Base-by-base conservation (phyloP, 2,329 filamentous ascomycete genomes). In the Passalora sequoiae region DNA sequence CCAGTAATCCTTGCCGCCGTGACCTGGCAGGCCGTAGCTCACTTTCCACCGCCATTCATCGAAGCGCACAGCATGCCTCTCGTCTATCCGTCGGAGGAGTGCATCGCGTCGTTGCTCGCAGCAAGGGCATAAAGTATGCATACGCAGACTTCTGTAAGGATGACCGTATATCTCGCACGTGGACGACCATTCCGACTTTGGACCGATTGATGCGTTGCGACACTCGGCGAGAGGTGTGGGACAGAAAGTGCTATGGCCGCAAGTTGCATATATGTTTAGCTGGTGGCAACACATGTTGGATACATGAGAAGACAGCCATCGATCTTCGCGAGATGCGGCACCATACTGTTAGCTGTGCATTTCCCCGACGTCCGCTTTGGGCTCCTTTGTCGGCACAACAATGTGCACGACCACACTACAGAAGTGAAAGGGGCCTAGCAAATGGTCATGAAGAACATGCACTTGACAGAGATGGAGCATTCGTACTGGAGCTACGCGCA, bases 41-140 rank as follows among this genome's bases (percentile, higher is more conserved):
- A 69, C 66, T 45, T 64, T 67, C 67, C 67, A 69, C 43, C 57
- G 58, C 62, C 62, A 64, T 29, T 67, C 64, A 36, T 68, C 62
- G 43, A 64, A 64, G 22, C 56, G 51, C 24, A 69, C 59, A 21
- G 41, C 43, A 37, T 60, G 57, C 25, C 42, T 48, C 30, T 47
- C 38, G 13, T 62, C 56, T 9, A 65, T 51, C 10, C 52, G 45
- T 8, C 36, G 51, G 22, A 64, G 51, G 30, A 61, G 51, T 19
- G 25, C 28, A 4, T 60, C 52, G 12, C 65, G 60, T 7, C 47
- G 49, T 1, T 30, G 36, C 19, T 58, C 49, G 53, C 67, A 69
- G 5, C 45, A 16, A 8, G 50, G 46, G 50, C 67, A 69, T 3
- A 66, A 53, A 6, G 40, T 35, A 30, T 67, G 54, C 38, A 69